Percentiles rank a stretch among this genome's conserved stretches.
These are phyloP conservation scores for Lipomyces orientalis DNA, from an alignment of 805 yeast genomes.

Conservation along the genomic window DNA sequence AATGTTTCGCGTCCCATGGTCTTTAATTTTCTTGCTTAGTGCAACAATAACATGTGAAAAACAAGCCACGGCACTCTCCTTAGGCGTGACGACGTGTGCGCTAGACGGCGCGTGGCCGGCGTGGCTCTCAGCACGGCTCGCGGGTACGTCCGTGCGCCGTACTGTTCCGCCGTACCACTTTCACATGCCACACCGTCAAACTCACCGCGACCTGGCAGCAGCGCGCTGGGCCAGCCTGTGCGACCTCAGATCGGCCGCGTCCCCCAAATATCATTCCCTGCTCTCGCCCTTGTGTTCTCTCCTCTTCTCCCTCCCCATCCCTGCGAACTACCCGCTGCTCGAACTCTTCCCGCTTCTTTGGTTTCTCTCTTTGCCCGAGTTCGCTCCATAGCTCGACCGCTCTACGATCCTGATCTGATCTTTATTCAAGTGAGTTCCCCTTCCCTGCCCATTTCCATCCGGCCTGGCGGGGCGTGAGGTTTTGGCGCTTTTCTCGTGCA, in stretches of 20 bases:
- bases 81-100: background rate
- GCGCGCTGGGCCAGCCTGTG: background rate
- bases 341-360: background rate
- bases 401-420: conserved; percentile 4
- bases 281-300: conserved; percentile 2
- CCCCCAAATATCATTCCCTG: conserved; percentile 5
- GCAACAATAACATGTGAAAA: background rate
- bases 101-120: background rate
- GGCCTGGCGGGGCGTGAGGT: background rate
- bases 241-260: conserved; percentile 4
- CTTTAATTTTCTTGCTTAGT: too few relatives aligned
- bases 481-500: background rate
- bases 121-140: background rate
- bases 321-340: conserved; percentile 5
- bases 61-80: background rate
- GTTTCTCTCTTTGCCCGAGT: background rate
- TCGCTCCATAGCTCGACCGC: background rate
- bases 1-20: too few relatives aligned
- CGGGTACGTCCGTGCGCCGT: background rate
- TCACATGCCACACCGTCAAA: conserved; percentile 16
- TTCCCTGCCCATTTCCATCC: background rate
- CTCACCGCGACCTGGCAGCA: background rate
- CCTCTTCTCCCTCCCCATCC: conserved; percentile 5
- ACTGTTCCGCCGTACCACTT: conserved; percentile 7
- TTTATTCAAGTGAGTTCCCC: background rate